phyloP scores from a whole-genome alignment of 805 yeast genomes.

The Lachancea dasiensis region DNA sequence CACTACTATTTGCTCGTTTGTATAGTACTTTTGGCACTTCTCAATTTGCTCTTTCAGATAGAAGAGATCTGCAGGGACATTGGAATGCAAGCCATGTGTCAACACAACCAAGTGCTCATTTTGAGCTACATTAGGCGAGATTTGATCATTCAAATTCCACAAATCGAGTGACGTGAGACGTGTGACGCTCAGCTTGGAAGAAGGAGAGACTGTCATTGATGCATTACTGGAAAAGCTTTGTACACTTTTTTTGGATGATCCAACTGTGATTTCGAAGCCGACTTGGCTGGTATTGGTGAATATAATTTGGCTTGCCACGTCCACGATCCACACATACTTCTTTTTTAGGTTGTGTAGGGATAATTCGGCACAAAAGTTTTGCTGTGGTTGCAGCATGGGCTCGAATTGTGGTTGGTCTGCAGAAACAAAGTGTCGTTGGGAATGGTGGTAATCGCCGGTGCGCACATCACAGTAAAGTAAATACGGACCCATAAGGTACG shows the following conservation, averaged over 20 bases:
- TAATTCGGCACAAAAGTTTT: slow-evolving; percentile 51
- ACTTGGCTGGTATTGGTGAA: slow-evolving; percentile 58
- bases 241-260: slow-evolving; percentile 34
- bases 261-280: slow-evolving; percentile 55
- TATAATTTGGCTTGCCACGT: slow-evolving; percentile 63
- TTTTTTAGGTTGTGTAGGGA: slow-evolving; percentile 57
- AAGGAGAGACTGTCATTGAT: slow-evolving; percentile 29
- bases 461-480: slow-evolving; percentile 67
- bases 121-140: slow-evolving; percentile 13
- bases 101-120: slow-evolving; percentile 63
- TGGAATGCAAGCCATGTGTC: slow-evolving; percentile 77
- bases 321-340: slow-evolving; percentile 61
- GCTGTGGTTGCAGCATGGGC: slow-evolving; percentile 67
- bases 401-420: slow-evolving; percentile 75
- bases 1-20: slow-evolving; percentile 46
- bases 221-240: slow-evolving; percentile 17
- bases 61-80: slow-evolving; percentile 68
- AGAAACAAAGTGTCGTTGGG: slow-evolving; percentile 49
- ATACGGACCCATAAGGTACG: slow-evolving; percentile 70
- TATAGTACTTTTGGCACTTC: slow-evolving; percentile 32
- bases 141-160: slow-evolving; percentile 56
- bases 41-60: slow-evolving; percentile 68
- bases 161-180: slow-evolving; percentile 55
- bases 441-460: slow-evolving; percentile 47
- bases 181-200: slow-evolving; percentile 40